Evolutionary conservation across 768 basidiomycete species (phyloP).

Genomic region (Lactarius sp.): DNA sequence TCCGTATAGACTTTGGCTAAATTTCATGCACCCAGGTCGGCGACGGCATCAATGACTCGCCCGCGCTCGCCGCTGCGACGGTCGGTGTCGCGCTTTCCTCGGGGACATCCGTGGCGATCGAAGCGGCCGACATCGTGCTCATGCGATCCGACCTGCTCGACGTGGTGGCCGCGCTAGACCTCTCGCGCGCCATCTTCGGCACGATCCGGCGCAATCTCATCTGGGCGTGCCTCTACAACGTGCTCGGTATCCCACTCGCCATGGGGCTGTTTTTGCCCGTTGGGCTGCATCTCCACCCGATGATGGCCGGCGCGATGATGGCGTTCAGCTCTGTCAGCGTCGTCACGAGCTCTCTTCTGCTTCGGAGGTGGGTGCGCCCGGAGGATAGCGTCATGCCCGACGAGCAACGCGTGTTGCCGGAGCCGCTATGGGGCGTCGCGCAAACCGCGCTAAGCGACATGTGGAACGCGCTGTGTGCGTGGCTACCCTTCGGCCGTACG

Average conservation of each 20-base stretch:
- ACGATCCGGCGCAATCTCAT: constrained; percentile 90
- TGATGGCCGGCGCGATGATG: constrained; percentile 99
- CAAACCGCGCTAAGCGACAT: constrained; percentile 40
- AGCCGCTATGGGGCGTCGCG: constrained; percentile 41
- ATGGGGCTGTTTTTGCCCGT: constrained; percentile 96
- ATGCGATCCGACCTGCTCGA: constrained; percentile 97
- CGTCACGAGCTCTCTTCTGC: constrained; percentile 80
- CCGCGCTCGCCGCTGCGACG: constrained; percentile 91
- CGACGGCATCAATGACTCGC: constrained; percentile 98
- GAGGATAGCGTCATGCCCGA: constrained; percentile 64
- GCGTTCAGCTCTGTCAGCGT: constrained; percentile 96
- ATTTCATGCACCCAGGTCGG: constrained; percentile 60
- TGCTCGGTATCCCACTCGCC: constrained; percentile 91
- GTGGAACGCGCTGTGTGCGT: constrained; percentile 40
- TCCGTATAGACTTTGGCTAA: not conserved
- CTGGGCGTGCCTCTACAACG: constrained; percentile 95
- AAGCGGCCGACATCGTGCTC: constrained; percentile 96
- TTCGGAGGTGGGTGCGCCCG: constrained; percentile 82
- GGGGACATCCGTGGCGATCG: constrained; percentile 95
- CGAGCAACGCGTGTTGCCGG: constrained; percentile 33
- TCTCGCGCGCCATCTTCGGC: constrained; percentile 81
- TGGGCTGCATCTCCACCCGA: constrained; percentile 91
- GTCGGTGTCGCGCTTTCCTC: constrained; percentile 96
- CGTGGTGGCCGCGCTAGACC: constrained; percentile 92
- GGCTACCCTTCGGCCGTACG: constrained; percentile 39